A percentile compares a stretch with the other conserved stretches of the same genome.
These are phyloP conservation scores for Digitaria exilis DNA, from an alignment of 202 grass and related monocot species.

Conservation along the genomic window DNA sequence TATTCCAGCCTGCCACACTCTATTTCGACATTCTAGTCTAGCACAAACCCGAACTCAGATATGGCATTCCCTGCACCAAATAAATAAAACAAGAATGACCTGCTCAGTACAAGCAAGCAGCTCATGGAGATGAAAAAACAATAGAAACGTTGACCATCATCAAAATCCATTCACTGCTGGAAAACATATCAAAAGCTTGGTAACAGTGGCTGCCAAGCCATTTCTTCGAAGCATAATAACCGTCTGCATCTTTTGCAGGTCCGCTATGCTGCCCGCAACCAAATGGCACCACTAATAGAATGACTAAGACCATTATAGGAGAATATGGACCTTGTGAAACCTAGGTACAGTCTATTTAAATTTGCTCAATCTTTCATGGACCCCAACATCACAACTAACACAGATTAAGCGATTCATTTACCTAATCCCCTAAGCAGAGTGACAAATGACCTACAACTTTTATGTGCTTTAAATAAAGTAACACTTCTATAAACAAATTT, in stretches of 20 bases:
- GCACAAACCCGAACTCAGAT: not conserved
- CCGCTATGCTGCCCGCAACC: not conserved
- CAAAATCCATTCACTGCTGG: not conserved
- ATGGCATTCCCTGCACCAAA: not conserved
- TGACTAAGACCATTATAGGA: not conserved
- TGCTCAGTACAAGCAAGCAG: not conserved
- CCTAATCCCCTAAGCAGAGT: constrained; percentile 17
- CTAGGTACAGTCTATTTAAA: constrained; percentile 17
- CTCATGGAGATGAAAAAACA: not conserved
- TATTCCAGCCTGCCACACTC: not conserved
- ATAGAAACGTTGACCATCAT: not conserved
- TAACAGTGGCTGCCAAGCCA: not conserved
- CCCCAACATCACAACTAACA: constrained; percentile 37
- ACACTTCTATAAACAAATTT: constrained; percentile 5
- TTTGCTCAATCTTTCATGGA: constrained; percentile 19
- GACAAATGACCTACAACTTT: constrained; percentile 22
- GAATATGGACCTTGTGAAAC: constrained; percentile 7
- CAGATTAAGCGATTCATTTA: constrained; percentile 25
- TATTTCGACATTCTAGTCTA: not conserved
- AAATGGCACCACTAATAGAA: not conserved
- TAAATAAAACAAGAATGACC: not conserved
- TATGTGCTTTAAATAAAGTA: constrained; percentile 23
- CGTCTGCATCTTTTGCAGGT: not conserved
- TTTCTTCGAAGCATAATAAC: not conserved
- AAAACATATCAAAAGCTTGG: not conserved